Evolutionary conservation across 164 flowering plant genomes (phyloP).

Genomic region (Stephania yunnanensis): DNA sequence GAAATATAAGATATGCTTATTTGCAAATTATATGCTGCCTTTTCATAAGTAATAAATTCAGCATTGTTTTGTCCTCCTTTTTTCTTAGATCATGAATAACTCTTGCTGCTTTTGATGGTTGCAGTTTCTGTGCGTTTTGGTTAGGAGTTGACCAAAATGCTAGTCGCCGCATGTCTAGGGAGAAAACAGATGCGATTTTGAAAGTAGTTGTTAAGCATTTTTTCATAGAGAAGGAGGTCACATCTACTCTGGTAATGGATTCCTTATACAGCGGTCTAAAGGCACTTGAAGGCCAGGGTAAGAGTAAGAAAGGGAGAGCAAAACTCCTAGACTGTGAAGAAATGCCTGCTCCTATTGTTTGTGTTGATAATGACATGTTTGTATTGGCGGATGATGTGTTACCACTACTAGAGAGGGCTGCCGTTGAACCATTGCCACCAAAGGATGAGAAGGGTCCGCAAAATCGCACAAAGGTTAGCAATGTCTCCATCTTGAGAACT

Average conservation of each 20-base stretch:
- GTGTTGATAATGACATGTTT: slow-evolving; percentile 81
- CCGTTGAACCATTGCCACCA: slow-evolving; percentile 84
- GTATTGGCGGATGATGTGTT: slow-evolving; percentile 85
- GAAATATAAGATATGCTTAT: not conserved
- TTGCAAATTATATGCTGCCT: not conserved
- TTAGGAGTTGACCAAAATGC: slow-evolving; percentile 65
- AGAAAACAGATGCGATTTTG: slow-evolving; percentile 68
- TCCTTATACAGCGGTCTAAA: slow-evolving; percentile 91
- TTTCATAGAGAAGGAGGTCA: slow-evolving; percentile 94
- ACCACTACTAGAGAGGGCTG: slow-evolving; percentile 74
- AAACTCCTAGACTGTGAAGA: slow-evolving; percentile 56
- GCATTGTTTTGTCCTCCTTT: not conserved
- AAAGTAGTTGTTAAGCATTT: slow-evolving; percentile 84
- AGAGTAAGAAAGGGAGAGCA: slow-evolving; percentile 41
- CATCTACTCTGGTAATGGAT: slow-evolving; percentile 97
- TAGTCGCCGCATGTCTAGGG: slow-evolving; percentile 76
- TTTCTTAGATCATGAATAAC: not conserved
- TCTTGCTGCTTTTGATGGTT: slow-evolving; percentile 15
- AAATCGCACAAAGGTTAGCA: slow-evolving; percentile 78
- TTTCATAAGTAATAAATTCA: not conserved
- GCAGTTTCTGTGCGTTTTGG: slow-evolving; percentile 92
- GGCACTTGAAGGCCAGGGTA: slow-evolving; percentile 78
- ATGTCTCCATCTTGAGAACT: not conserved
- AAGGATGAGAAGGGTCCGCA: slow-evolving; percentile 98
- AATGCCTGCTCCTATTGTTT: slow-evolving; percentile 64